phyloP scores from a whole-genome alignment of 306 rosid species.

The Adenanthera pavonina region DNA sequence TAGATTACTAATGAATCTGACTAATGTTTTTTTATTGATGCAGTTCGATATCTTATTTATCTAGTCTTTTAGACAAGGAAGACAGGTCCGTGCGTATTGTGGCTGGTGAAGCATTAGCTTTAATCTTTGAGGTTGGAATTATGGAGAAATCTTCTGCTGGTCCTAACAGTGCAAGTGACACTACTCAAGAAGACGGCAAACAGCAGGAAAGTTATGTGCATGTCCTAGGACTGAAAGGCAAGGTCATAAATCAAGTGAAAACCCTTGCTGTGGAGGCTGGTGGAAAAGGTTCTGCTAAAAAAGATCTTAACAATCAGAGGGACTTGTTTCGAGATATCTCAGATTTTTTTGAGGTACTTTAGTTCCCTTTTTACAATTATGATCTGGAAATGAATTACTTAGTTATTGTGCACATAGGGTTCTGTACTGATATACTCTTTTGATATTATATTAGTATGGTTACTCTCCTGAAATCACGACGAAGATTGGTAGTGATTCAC shows the following conservation, averaged over 20 bases:
- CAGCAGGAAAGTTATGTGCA: constrained; percentile 51
- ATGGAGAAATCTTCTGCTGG: constrained; percentile 58
- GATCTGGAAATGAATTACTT: constrained; percentile 1
- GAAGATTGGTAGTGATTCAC: constrained; percentile 72
- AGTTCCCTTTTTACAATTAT: background rate
- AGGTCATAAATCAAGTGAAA: constrained; percentile 68
- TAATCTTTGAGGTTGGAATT: constrained; percentile 69
- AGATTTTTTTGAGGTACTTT: constrained; percentile 68
- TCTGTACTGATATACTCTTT: constrained; percentile 28
- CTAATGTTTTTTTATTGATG: constrained; percentile 29
- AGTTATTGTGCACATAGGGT: background rate
- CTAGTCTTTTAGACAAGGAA: constrained; percentile 75
- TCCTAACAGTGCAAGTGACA: constrained; percentile 45
- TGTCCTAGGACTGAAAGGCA: constrained; percentile 68
- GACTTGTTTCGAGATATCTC: constrained; percentile 68
- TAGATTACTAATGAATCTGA: background rate
- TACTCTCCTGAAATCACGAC: constrained; percentile 65
- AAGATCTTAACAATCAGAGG: constrained; percentile 77
- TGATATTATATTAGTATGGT: constrained; percentile 58
- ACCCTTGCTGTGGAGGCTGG: constrained; percentile 78
- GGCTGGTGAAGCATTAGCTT: constrained; percentile 83
- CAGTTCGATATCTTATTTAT: constrained; percentile 72
- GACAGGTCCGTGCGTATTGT: constrained; percentile 77
- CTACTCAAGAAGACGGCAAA: constrained; percentile 52
- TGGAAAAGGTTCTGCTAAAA: constrained; percentile 79